Conservation (phyloP, 73 alveolate genomes). For the Diophrys appendiculata region DNA sequence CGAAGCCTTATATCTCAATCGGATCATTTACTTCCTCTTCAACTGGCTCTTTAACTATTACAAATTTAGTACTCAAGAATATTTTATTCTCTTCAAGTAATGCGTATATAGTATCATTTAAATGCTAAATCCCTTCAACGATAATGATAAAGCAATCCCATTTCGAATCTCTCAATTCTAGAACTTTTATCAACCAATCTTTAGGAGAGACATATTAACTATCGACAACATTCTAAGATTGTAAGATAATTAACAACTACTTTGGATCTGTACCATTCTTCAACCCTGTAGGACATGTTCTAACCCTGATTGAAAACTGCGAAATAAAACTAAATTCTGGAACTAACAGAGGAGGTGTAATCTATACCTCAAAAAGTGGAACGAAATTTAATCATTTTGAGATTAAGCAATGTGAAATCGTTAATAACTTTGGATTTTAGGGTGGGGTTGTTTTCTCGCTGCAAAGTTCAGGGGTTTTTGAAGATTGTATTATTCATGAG, state of each 20-base stretch:
- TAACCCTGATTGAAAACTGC: neutral
- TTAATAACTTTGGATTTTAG: neutral
- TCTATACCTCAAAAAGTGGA: neutral
- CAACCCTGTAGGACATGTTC: neutral
- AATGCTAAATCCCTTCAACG: neutral
- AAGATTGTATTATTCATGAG: neutral
- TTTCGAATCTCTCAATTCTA: neutral
- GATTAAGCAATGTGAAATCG: neutral
- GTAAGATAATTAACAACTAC: neutral
- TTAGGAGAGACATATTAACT: too few relatives aligned
- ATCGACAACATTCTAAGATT: neutral
- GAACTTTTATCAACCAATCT: neutral
- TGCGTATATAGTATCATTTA: neutral
- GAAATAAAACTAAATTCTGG: neutral
- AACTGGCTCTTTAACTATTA: neutral
- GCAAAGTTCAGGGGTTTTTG: neutral
- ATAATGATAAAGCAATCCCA: neutral
- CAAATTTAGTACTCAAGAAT: neutral
- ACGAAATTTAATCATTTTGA: neutral
- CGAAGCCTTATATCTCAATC: neutral
- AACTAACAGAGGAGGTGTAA: conserved; percentile 19
- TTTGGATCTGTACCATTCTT: neutral
- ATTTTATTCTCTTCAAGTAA: neutral
- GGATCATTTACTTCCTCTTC: neutral
- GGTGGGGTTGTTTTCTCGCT: neutral